Evolutionary conservation across 1,284 basidiomycete genomes (phyloP).

Genomic region (Moesziomyces sp.): DNA sequence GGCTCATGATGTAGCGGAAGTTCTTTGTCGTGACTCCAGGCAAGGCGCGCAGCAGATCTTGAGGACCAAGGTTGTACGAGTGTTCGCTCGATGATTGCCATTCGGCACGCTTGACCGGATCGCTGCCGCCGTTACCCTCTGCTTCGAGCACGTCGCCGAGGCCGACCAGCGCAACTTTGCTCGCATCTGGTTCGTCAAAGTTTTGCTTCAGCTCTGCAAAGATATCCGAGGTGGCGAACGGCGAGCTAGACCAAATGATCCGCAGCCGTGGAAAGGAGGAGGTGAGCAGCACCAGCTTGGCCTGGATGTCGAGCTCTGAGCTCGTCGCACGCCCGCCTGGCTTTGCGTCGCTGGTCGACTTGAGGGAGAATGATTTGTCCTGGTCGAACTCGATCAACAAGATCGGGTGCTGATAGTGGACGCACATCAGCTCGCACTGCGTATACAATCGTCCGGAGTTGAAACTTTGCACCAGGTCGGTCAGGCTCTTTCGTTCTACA

Average conservation of each 20-base stretch:
- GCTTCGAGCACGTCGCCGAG: slow-evolving; percentile 34
- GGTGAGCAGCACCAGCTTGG: slow-evolving; percentile 88
- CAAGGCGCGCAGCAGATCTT: slow-evolving; percentile 70
- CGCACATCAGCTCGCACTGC: slow-evolving; percentile 96
- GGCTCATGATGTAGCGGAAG: slow-evolving; percentile 83
- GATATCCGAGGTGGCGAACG: slow-evolving; percentile 89
- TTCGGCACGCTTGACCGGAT: slow-evolving; percentile 8
- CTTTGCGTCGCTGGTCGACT: slow-evolving; percentile 21
- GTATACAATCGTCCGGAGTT: slow-evolving; percentile 94
- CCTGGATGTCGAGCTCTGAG: slow-evolving; percentile 74
- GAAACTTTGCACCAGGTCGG: slow-evolving; percentile 90
- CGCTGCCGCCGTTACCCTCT: slow-evolving; percentile 16
- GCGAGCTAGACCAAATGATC: slow-evolving; percentile 96
- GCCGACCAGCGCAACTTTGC: slow-evolving; percentile 76
- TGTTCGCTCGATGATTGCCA: slow-evolving; percentile 34
- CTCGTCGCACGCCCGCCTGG: slow-evolving; percentile 49
- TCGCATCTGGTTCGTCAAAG: slow-evolving; percentile 83
- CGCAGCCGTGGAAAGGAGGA: slow-evolving; percentile 89
- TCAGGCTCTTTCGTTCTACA: slow-evolving; percentile 92
- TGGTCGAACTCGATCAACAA: slow-evolving; percentile 99
- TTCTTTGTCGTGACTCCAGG: slow-evolving; percentile 85
- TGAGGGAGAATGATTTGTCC: slow-evolving; percentile 87
- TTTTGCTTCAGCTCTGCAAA: slow-evolving; percentile 91
- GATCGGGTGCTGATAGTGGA: slow-evolving; percentile 92
- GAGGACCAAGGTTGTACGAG: slow-evolving; percentile 54